These are phyloP conservation scores for Colletotrichum brevisporum DNA, from an alignment of 2,329 filamentous ascomycete species.

Conservation along the genomic window DNA sequence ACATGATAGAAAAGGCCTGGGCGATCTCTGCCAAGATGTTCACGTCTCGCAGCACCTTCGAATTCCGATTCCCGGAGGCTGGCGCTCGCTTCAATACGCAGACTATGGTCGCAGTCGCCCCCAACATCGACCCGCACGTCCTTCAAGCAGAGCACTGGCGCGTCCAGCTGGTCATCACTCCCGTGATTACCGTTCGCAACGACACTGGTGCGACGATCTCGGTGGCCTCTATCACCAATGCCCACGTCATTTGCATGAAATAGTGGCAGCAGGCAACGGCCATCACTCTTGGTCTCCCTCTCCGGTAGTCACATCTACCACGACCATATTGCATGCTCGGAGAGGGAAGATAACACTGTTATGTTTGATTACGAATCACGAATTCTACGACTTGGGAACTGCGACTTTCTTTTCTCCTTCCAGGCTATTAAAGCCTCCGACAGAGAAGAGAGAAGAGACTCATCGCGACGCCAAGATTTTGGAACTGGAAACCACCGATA, in stretches of 20 bases:
- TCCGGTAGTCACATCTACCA: neutral
- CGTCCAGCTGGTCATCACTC: conserved; percentile 68
- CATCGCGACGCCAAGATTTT: neutral
- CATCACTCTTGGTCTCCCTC: neutral
- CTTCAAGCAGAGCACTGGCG: conserved; percentile 66
- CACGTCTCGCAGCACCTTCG: conserved; percentile 58
- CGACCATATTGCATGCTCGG: too few relatives aligned
- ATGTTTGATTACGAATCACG: conserved; percentile 8
- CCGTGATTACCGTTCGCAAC: conserved; percentile 67
- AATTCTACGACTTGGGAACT: neutral
- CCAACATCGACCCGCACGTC: conserved; percentile 54
- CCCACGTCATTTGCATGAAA: conserved; percentile 64
- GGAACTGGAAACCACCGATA: neutral
- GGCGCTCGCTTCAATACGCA: conserved; percentile 63
- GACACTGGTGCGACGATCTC: conserved; percentile 62
- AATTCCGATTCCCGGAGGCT: conserved; percentile 66
- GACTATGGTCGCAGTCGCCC: conserved; percentile 64
- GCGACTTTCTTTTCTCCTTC: neutral
- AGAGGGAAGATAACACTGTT: too few relatives aligned
- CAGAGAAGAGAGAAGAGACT: neutral
- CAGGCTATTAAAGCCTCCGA: neutral
- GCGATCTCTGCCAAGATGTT: conserved; percentile 63
- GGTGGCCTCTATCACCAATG: conserved; percentile 59
- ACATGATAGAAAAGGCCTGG: conserved; percentile 58
- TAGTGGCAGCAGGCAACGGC: neutral